Evolutionary conservation across 257 asterid genomes (phyloP).

Genomic region (Anisodus acutangulus): DNA sequence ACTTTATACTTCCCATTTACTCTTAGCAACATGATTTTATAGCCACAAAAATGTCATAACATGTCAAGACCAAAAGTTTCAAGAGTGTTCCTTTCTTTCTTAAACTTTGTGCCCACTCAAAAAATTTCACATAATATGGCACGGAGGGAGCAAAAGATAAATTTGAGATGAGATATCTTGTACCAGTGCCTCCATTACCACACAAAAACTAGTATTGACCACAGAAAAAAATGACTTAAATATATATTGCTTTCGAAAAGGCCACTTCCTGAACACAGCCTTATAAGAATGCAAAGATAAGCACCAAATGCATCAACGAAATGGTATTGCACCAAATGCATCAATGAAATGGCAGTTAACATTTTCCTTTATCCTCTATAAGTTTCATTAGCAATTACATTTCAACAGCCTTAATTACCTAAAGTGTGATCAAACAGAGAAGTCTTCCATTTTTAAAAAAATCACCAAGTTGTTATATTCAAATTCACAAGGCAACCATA

Average conservation of each 20-base stretch:
- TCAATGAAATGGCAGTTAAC: not conserved
- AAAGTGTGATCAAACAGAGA: not conserved
- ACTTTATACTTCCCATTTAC: not conserved
- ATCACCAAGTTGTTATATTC: not conserved
- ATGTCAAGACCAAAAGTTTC: not conserved
- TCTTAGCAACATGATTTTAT: not conserved
- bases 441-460: not conserved
- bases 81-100: not conserved
- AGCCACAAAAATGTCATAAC: not conserved
- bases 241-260: not conserved
- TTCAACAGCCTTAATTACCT: not conserved
- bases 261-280: not conserved
- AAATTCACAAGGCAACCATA: constrained; percentile 38
- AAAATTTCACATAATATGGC: not conserved
- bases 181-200: not conserved
- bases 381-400: not conserved
- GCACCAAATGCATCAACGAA: not conserved
- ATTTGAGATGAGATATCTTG: not conserved
- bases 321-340: not conserved
- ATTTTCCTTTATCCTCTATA: not conserved
- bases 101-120: not conserved
- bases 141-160: not conserved
- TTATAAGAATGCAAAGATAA: constrained; percentile 5
- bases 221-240: not conserved
- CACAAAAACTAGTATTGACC: not conserved